A percentile compares a stretch with the other conserved stretches of the same genome.
phyloP scores from a whole-genome alignment of 306 rosid species.

The Citrullus mucosospermus region DNA sequence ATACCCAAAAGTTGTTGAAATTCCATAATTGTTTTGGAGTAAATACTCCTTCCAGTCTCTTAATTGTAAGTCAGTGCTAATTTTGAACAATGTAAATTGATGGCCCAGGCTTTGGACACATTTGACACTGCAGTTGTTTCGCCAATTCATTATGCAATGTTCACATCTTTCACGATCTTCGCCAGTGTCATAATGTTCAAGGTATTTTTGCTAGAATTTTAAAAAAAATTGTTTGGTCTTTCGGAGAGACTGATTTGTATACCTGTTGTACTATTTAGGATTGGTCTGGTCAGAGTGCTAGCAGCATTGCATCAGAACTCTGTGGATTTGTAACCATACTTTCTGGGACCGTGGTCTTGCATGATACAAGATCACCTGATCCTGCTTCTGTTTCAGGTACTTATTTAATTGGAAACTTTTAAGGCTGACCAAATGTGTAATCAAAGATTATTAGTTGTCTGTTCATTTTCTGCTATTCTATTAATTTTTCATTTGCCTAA shows the following conservation, averaged over 20 bases:
- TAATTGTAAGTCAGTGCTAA: not conserved
- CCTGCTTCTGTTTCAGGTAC: slow-evolving; percentile 49
- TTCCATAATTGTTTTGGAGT: not conserved
- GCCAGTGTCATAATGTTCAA: slow-evolving; percentile 91
- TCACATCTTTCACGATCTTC: slow-evolving; percentile 74
- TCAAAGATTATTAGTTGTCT: not conserved
- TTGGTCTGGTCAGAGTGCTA: slow-evolving; percentile 82
- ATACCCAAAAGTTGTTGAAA: not conserved
- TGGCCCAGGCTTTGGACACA: slow-evolving; percentile 73
- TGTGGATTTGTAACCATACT: slow-evolving; percentile 80
- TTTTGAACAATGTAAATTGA: not conserved
- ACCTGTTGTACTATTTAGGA: slow-evolving; percentile 25
- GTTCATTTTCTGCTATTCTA: not conserved
- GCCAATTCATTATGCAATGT: slow-evolving; percentile 81
- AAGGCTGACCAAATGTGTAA: slow-evolving; percentile 7
- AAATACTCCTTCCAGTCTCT: not conserved
- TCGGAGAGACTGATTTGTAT: not conserved
- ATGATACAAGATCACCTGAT: slow-evolving; percentile 59
- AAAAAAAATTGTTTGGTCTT: not conserved
- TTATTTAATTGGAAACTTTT: slow-evolving; percentile 5
- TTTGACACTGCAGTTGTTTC: slow-evolving; percentile 81
- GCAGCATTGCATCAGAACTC: slow-evolving; percentile 67
- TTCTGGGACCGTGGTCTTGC: slow-evolving; percentile 78
- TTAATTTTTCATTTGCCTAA: not conserved
- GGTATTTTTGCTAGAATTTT: slow-evolving; percentile 25